Conservation (phyloP, 352 stramenopile genomes). For the Phytophthora cactorum region DNA sequence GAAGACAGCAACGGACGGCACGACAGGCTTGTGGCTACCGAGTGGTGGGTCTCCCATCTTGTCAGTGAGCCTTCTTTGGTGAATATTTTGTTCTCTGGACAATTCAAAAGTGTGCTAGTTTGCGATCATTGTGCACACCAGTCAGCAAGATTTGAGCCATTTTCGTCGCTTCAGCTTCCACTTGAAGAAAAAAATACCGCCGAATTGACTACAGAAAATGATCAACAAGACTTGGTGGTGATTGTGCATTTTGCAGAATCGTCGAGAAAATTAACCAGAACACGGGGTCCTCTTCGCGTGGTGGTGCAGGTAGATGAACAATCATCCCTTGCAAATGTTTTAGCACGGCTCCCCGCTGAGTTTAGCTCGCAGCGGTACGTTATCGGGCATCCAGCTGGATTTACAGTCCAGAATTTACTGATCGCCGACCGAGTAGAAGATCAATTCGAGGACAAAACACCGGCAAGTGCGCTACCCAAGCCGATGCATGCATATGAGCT, state of each 20-base stretch:
- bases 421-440: background rate
- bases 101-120: conserved; percentile 91
- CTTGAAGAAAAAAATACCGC: conserved; percentile 26
- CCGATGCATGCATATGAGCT: conserved; percentile 57
- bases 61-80: conserved; percentile 95
- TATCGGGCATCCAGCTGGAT: conserved; percentile 23
- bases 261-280: background rate
- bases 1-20: conserved; percentile 93
- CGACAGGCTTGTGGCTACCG: conserved; percentile 89
- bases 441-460: conserved; percentile 9
- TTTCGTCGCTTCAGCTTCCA: conserved; percentile 79
- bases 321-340: conserved; percentile 11
- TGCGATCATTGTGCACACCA: too few relatives aligned
- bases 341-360: conserved; percentile 2
- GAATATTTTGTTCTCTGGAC: conserved; percentile 78
- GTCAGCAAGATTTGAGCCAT: conserved; percentile 87
- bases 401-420: conserved; percentile 40
- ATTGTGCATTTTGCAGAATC: conserved; percentile 46
- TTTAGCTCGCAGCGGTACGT: background rate
- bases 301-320: conserved; percentile 4
- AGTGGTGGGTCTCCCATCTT: conserved; percentile 90
- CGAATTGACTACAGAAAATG: background rate
- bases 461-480: conserved; percentile 18
- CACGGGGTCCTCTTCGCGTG: conserved; percentile 3
- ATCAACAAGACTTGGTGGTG: conserved; percentile 36